Conservation (phyloP, 345 rosid species). For the Capsella bursapastoris region DNA sequence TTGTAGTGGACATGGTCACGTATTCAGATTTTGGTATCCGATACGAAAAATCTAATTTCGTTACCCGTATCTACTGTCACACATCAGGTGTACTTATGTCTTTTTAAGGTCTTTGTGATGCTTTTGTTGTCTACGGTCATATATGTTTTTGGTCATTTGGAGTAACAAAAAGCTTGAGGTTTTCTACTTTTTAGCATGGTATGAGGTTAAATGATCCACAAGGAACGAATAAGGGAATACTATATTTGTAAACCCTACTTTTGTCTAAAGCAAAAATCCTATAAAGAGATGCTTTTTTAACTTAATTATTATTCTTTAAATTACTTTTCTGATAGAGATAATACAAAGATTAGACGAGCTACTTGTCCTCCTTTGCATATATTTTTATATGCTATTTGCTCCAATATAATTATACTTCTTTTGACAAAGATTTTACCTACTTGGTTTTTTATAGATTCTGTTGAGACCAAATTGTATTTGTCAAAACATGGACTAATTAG, state of each 20-base stretch:
- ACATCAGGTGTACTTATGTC: not conserved
- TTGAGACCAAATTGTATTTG: not conserved
- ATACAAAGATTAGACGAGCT: not conserved
- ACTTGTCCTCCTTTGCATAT: not conserved
- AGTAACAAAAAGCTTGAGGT: not conserved
- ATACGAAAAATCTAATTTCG: slow-evolving; percentile 2
- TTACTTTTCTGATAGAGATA: not conserved
- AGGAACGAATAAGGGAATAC: slow-evolving; percentile 8
- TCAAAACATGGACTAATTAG: not conserved
- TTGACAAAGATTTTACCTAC: not conserved
- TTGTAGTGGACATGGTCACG: not conserved
- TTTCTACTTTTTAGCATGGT: not conserved
- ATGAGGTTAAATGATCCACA: not conserved
- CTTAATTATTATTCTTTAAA: not conserved
- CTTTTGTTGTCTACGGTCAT: not conserved
- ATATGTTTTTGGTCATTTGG: too few species aligned
- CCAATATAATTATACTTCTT: slow-evolving; percentile 6
- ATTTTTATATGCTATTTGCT: slow-evolving; percentile 9
- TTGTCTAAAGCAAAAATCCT: slow-evolving; percentile 7
- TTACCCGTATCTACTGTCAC: not conserved
- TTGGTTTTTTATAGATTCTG: slow-evolving; percentile 14
- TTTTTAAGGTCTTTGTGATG: not conserved
- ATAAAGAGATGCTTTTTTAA: slow-evolving; percentile 14
- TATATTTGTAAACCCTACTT: not conserved
- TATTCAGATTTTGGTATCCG: not conserved